Evolutionary conservation across 305 asterid genomes (phyloP), one percentile per base, ranked within the genome.

Genomic region (Rubia tinctorum): DNA sequence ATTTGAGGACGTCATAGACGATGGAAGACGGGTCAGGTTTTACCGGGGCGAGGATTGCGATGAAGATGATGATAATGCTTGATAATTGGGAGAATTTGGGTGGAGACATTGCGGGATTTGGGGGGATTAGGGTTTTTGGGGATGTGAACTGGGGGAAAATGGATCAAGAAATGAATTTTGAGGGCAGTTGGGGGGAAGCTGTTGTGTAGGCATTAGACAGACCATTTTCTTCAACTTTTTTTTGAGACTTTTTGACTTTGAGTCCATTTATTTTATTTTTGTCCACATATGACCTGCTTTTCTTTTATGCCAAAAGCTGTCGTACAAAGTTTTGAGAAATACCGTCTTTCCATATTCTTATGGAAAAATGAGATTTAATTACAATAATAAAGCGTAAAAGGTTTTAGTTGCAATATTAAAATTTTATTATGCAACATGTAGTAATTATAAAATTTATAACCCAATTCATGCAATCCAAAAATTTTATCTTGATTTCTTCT

Each of bases 1-100:
- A 76, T 68, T 75, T 62, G 55, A 93, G 90, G 78, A 84, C 78
- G 34, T 83, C 88, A 79, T 88, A 80, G 62, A 91, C 81, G 60
- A 93, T 75, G 69, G 69, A 81, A 47, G 93, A 77, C 53, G 68
- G 27, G 79, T 22, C 3, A 2, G 58, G 51, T n/a, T 61, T 11
- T 17, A 15, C 40, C 42, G 66, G 37, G 72, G 43, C 30, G 55
- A 76, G 4, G n/a, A 27, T 34, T 14, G 23, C 22, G 60, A 69
- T 9, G 60, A 71, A 4, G 7, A 78, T 8, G 44, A 68, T 9
- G 34, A 51, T 11, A 7, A 72, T 34, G 2, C 49, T 10, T n/a
- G 68, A 39, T 11, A 68, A 55, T 4, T 39, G 51, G 27, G 18
- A 1, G 53, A 37, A 13, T 23, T 15, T 64, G 11, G 65, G 69